Base-by-base conservation (phyloP, 2,329 filamentous ascomycete genomes). In the Trichoderma oligosporum region DNA sequence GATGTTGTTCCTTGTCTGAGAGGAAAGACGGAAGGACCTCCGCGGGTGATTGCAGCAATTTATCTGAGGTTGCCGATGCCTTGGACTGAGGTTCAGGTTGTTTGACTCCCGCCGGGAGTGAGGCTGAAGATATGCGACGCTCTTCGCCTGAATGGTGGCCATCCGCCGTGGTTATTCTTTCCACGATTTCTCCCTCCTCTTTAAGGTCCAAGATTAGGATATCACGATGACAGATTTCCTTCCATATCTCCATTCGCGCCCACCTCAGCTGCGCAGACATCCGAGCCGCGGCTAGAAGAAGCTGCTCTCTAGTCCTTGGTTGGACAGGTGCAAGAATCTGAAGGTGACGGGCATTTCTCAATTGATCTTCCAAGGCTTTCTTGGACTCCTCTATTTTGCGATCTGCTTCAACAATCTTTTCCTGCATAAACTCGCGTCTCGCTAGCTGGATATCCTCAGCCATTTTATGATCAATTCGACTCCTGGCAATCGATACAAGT, bases 211-310 rank as follows among this genome's bases (percentile, higher is more conserved):
- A 81, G 4, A 85, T 78, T 18, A 99, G 76, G 60, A 97, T 92
- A 65, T 97, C 93, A 39, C 87, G 86, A 71, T 99, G 92, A 63
- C 92, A 97, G 67, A 85, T 93, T 65, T 93, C 82, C 54, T 86
- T 88, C 91, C 92, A 97, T 18, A 97, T 94, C 63, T 96, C 91
- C 69, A 95, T 87, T 60, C 93, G 82, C n/a, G 87, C 86, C 93
- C 93, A 97, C 70, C 94, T 96, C 60, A 99, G 75, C 69, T 93
- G 91, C 3, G 91, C 91, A 56, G 92, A 86, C 73, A 96, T 86
- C 7, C 88, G 85, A 5, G 87, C 90, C 18, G 94, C 93, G 16
- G 91, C 88, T 62, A 88, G 79, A n/a, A 97, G 80, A 55, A 97
- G 82, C 59, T 91, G 83, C 60, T 97, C 93, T 60, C 94, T 82